These are phyloP conservation scores for Gynostemma pentaphyllum DNA, from an alignment of 306 rosid species.

Conservation along the genomic window DNA sequence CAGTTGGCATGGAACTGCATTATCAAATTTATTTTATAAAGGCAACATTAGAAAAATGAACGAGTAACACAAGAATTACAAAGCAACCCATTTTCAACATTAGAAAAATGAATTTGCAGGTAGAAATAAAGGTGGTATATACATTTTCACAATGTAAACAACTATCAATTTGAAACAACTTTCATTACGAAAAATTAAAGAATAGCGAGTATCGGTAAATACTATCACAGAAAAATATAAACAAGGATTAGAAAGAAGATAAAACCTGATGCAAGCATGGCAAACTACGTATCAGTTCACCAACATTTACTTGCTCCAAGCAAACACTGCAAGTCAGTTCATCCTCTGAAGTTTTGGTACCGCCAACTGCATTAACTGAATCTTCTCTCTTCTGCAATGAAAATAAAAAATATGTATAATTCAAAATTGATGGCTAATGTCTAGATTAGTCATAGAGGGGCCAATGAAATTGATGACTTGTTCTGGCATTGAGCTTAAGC, in stretches of 20 bases:
- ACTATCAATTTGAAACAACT: too few relatives aligned
- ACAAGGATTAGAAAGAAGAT: neutral
- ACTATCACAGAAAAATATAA: neutral
- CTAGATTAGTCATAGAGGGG: neutral
- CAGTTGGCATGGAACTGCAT: slow-evolving; percentile 79
- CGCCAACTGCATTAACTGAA: slow-evolving; percentile 30
- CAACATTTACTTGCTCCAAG: slow-evolving; percentile 84
- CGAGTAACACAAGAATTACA: neutral
- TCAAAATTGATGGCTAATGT: neutral
- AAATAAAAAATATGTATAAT: neutral
- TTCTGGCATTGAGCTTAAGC: too few relatives aligned
- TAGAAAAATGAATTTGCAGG: too few relatives aligned
- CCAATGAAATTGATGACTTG: too few relatives aligned
- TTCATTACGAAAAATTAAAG: neutral
- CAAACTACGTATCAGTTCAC: slow-evolving; percentile 89
- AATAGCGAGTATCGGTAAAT: neutral
- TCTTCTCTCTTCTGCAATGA: slow-evolving; percentile 56
- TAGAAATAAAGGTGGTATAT: too few relatives aligned
- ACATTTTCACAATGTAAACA: too few relatives aligned
- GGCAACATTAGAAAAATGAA: too few relatives aligned
- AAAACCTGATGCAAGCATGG: slow-evolving; percentile 94
- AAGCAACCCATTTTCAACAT: too few relatives aligned
- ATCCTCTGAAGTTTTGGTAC: slow-evolving; percentile 54
- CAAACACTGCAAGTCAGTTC: slow-evolving; percentile 96
- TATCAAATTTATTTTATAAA: neutral